Base-by-base conservation (phyloP, 441 rosid species). In the Adansonia madagascariensis region DNA sequence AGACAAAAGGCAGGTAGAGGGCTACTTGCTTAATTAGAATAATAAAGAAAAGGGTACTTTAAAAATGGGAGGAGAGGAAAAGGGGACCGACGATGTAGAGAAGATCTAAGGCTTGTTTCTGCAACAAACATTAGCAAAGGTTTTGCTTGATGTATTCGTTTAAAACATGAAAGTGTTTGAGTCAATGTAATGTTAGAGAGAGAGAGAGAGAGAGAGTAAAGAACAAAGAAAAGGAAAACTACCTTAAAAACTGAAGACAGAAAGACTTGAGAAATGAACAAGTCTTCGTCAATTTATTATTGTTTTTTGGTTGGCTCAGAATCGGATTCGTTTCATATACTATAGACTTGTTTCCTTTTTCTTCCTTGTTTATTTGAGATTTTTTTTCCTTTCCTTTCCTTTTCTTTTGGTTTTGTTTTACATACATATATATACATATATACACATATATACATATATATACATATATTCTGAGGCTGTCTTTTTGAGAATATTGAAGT, bases 131-230 rank as follows among this genome's bases (percentile, higher is more conserved):
- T 52, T 50, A 53, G 31, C 35, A 67, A 44, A 56, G 18, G 10
- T 56, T 35, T 35, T 35, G 39, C 4, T 35, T 35, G 39, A 35
- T 35, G 39, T 35, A 35, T 35, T 35, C 39, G 39, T 35, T 35
- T 35, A 35, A 11, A 8, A 56, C 17, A 20, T 56, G 60, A 56
- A 56, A 17, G 66, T 27, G 39, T 61, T 53, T 35, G 17, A 71
- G 62, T 71, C 75, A 35, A 31, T 71, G 63, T 39, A 39, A 17
- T 53, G 75, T n/a, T 31, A 71, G 3, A 50, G 14, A 52, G 15
- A 71, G 57, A 31, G 22, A 62, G 8, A 6, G 8, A 41, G 41
- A 60, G 65, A 27, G 27, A 24, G 15, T 55, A 27, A 8, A 31
- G 43, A 31, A 2, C 11, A 27, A 10, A 15, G 1, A 4, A 64